Evolutionary conservation across 2,329 filamentous ascomycete genomes (phyloP), one percentile per base, ranked within the genome.

Genomic region (Fusarium chuoi): DNA sequence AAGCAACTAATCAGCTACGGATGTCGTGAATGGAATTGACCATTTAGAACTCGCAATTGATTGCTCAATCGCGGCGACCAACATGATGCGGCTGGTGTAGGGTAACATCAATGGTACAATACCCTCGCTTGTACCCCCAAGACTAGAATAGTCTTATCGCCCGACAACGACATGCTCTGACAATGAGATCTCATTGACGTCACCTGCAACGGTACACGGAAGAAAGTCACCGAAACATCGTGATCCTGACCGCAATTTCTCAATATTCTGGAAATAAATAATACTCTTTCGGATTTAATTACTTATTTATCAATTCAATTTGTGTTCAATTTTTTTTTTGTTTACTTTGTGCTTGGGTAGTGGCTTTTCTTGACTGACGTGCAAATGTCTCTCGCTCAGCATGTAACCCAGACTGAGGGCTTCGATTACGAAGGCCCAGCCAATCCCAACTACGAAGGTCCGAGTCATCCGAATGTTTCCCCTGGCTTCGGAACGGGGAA

Each of bases 331-430:
- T 41, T 22, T 20, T 28, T 11, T 11, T 28, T 18, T 8, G n/a
- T 33, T 3, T 18, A 24, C 5, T 14, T 9, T 24, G 18, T 42
- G 10, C 8, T 28, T 55, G 42, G 38, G 42, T 30, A 36, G 35
- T 36, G 12, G n/a, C 39, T 10, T 24, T 41, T 41, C 35, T 24
- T 12, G 6, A 17, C 15, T 18, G 42, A 39, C n/a, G 20, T 51
- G 54, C 63, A 62, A 67, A 85, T 85, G 83, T 85, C 83, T 73
- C 81, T 85, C 68, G 83, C 81, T 72, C 83, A 84, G 70, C 83
- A 84, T 77, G 82, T 84, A 61, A 84, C 82, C 22, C 80, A 82
- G 54, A 60, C 62, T 13, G 82, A 85, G 77, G 84, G 84, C 69
- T 82, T 84, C 69, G 84, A 85, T 68, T 83, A 83, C 54, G 80